Conservation (phyloP, 805 yeast species). For the Yarrowia phangngaensis region DNA sequence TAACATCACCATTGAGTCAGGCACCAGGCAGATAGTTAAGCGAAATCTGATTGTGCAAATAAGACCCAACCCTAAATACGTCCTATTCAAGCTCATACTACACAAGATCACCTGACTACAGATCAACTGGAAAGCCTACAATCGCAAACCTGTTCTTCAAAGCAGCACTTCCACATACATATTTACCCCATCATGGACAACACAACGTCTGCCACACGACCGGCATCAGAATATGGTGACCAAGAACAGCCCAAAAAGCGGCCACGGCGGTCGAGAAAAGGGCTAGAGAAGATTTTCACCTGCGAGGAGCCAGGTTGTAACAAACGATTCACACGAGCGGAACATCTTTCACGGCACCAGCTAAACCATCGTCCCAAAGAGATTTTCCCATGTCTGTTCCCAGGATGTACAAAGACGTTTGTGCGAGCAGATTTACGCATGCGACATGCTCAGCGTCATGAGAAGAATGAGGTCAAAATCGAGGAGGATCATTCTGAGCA, state of each 20-base stretch:
- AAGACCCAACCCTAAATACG: no score
- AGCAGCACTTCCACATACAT: no score
- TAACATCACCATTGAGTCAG: no score
- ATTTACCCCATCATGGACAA: no score
- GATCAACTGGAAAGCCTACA: no score
- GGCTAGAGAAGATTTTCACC: constrained; percentile 34
- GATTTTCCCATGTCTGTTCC: constrained; percentile 39
- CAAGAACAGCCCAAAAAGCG: constrained; percentile 28
- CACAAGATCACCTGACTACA: no score
- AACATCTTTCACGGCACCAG: constrained; percentile 36
- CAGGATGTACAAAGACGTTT: constrained; percentile 38
- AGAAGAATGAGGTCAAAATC: constrained; percentile 28
- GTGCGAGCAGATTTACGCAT: constrained; percentile 40
- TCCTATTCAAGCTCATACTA: no score
- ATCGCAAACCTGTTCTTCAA: no score
- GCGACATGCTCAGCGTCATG: constrained; percentile 40
- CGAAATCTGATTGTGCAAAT: no score
- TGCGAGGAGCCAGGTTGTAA: constrained; percentile 36
- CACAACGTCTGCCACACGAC: neutral
- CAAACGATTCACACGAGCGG: constrained; percentile 35
- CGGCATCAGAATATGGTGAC: no score
- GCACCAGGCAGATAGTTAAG: no score
- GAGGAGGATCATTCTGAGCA: constrained; percentile 15
- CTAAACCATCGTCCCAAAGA: constrained; percentile 39
- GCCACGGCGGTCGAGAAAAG: constrained; percentile 34